Evolutionary conservation across 345 rosid species (phyloP).

Genomic region (Acer saccharum): DNA sequence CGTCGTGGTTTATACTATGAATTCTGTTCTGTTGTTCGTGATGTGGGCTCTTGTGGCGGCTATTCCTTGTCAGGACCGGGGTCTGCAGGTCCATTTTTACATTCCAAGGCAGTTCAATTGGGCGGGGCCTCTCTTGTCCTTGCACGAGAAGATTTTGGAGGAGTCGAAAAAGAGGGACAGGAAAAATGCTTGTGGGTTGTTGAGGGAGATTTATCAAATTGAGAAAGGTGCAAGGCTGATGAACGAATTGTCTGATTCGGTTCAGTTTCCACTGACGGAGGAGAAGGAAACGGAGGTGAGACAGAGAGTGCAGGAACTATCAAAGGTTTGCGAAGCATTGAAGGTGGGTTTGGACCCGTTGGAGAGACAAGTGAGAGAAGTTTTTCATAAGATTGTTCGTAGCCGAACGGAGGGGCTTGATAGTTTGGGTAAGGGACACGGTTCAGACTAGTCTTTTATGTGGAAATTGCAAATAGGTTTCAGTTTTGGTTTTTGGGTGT

Average conservation of each 20-base stretch:
- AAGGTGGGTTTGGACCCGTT: constrained; percentile 77
- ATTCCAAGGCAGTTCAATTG: constrained; percentile 70
- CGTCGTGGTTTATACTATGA: constrained; percentile 68
- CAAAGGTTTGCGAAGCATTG: constrained; percentile 45
- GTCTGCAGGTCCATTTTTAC: constrained; percentile 73
- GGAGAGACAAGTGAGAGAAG: constrained; percentile 85
- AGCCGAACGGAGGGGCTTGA: constrained; percentile 85
- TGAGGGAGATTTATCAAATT: constrained; percentile 81
- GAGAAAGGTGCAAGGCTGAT: constrained; percentile 62
- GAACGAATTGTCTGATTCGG: constrained; percentile 69
- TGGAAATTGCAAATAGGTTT: constrained; percentile 16
- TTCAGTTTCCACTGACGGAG: constrained; percentile 65
- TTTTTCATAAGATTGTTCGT: constrained; percentile 76
- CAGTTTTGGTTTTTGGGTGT: constrained; percentile 5
- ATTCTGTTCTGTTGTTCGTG: constrained; percentile 65
- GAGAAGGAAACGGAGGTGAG: constrained; percentile 63
- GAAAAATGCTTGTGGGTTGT: constrained; percentile 73
- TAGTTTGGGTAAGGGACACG: constrained; percentile 46
- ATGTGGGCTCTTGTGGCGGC: constrained; percentile 98
- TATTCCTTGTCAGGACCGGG: constrained; percentile 96
- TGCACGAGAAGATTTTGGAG: constrained; percentile 80
- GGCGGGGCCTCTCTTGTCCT: constrained; percentile 58
- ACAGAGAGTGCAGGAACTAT: constrained; percentile 63
- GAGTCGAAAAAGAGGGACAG: constrained; percentile 78
- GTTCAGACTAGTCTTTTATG: constrained; percentile 28